Conservation (phyloP, 805 yeast genomes). For the Tetrapisispora taiwanensis region DNA sequence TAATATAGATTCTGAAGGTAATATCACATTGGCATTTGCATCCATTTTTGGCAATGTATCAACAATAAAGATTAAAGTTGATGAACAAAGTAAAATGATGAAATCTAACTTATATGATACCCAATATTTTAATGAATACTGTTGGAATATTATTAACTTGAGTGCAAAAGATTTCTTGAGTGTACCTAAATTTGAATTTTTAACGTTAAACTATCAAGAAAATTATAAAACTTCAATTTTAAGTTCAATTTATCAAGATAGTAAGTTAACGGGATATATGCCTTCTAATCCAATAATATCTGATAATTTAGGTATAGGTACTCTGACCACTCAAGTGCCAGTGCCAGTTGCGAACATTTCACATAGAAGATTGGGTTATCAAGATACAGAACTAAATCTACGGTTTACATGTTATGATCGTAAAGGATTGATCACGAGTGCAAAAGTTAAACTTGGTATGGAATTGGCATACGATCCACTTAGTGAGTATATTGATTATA, state of each 20-base stretch:
- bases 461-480: neutral
- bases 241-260: constrained; percentile 13
- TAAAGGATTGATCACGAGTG: constrained; percentile 4
- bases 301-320: constrained; percentile 19
- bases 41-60: constrained; percentile 17
- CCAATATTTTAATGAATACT: constrained; percentile 13
- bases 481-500: neutral
- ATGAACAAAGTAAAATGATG: neutral
- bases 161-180: constrained; percentile 12
- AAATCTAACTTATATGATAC: constrained; percentile 8
- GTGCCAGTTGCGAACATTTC: constrained; percentile 18
- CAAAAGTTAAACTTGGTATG: constrained; percentile 1
- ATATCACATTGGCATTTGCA: constrained; percentile 9
- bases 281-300: constrained; percentile 12
- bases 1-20: constrained; percentile 6
- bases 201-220: constrained; percentile 16
- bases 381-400: constrained; percentile 3
- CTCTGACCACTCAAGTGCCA: constrained; percentile 18
- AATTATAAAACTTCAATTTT: constrained; percentile 11
- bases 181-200: constrained; percentile 15
- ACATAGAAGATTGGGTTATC: constrained; percentile 6
- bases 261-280: constrained; percentile 10
- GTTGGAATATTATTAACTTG: constrained; percentile 14
- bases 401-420: constrained; percentile 17
- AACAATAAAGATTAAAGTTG: constrained; percentile 9